Evolutionary conservation across 768 basidiomycete species (phyloP), one percentile per base, ranked within the genome.

Genomic region (Grammothele lineata): DNA sequence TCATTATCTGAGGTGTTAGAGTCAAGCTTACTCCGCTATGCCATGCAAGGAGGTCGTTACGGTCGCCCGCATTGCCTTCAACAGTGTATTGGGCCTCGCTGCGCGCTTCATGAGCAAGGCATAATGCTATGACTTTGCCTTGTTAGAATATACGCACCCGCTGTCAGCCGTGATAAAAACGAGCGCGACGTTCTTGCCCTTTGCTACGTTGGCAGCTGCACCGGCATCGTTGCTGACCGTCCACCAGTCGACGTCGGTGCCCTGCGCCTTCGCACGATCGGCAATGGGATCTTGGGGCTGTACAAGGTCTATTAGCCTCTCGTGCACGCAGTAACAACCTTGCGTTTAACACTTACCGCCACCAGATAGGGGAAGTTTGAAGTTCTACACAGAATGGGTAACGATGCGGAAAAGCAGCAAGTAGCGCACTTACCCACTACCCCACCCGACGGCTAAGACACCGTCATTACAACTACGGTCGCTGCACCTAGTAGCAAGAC

Each of bases 381-480:
- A 0, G 78, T 77, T 34, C 78, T 76, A 50, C 15, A 32, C 30
- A 32, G 30, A 8, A 32, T 32, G 15, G 15, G 30, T 32, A 32
- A n/a, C n/a, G n/a, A n/a, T n/a, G n/a, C n/a, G n/a, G n/a, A n/a
- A n/a, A n/a, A n/a, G n/a, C 8, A 12, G 17, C 32, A 14, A 19
- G 2, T 19, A 18, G 15, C 5, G 5, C 12, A 49, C 58, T 37
- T 32, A 61, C 60, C 63, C 70, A 12, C 60, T 61, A 2, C 70
- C 71, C 71, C 71, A 73, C 57, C 81, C 82, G 68, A 82, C 72
- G 0, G 74, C 83, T 3, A 86, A 69, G n/a, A 82, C 77, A 4
- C 82, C 81, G 49, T 73, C 70, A 47, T 80, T 66, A n/a, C 81
- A 77, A 23, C 74, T 75, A 21, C 78, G 71, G 53, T 84, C 83